Base-by-base conservation (phyloP, 2,329 filamentous ascomycete species). In the Colletotrichum paranaense region DNA sequence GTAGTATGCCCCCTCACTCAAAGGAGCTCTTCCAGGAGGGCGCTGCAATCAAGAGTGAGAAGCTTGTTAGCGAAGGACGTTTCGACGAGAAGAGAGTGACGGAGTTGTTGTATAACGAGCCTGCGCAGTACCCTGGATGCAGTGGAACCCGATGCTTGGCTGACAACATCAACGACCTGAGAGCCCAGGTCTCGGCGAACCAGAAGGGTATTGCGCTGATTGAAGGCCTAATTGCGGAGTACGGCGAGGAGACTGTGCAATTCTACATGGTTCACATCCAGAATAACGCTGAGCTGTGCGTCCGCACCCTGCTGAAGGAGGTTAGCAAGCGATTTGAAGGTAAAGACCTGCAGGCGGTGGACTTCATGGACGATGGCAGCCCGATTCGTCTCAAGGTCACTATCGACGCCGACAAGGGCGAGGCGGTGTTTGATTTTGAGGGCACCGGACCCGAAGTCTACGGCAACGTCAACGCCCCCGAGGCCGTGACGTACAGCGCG, bases 201-300 rank as follows among this genome's bases (percentile, higher is more conserved):
- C 92, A 95, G 78, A 95, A 95, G 76, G 94, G 94, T 1, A 96
- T 97, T 75, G 93, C 91, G n/a, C 85, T 97, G 26, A 96, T 97
- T 75, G 90, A 90, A 68, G 87, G 89, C 0, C 84, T 97, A 2
- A 95, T 97, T 75, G 88, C 89, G 22, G 94, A 97, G 77, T 96
- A 95, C 77, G 92, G 92, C 14, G 91, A 95, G 73, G 87, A 92
- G 4, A 93, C 93, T 0, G 94, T 97, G 1, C 92, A 94, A 76
- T 94, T 94, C 80, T 97, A 97, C 83, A 97, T 97, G 94, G 87
- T 89, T 65, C 91, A 89, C 70, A 96, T 97, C 73, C 94, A 97
- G 80, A 88, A 91, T 69, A 96, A 95, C 72, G 94, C 94, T 1
- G 94, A 96, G 80, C 84, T 89, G 2, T 93, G 91, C 63, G 94